A percentile compares a stretch with the other conserved stretches of the same genome.
Conservation (phyloP, 306 rosid species). For the Cajanus cajan region DNA sequence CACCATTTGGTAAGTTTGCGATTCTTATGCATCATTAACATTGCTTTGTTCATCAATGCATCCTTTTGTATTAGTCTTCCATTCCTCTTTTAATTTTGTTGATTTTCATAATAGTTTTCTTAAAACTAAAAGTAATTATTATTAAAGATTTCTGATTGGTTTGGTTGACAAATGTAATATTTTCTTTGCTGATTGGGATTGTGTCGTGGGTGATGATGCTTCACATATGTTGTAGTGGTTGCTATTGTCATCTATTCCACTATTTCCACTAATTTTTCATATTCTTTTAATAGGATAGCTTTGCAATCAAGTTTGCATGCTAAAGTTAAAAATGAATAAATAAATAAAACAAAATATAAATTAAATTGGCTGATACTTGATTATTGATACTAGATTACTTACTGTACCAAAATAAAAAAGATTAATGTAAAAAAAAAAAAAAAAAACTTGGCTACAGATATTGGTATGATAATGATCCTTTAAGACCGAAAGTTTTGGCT, state of each 20-base stretch:
- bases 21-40: background rate
- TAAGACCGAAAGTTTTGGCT: background rate
- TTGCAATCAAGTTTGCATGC: slow-evolving; percentile 8
- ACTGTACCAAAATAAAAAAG: no score
- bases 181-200: background rate
- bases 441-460: background rate
- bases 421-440: no score
- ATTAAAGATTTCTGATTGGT: no score
- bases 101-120: background rate
- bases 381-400: background rate
- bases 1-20: slow-evolving; percentile 58
- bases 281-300: background rate
- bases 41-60: background rate
- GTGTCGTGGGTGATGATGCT: background rate
- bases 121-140: no score
- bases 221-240: background rate
- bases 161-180: no score
- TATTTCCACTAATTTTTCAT: background rate
- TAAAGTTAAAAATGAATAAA: background rate
- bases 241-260: background rate
- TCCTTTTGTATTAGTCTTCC: background rate
- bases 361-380: no score
- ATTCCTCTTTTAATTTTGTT: background rate
- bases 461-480: background rate
- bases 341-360: no score